Evolutionary conservation across 768 basidiomycete species (phyloP), one percentile per base, ranked within the genome.

Genomic region (Boletus tylopilopsis): DNA sequence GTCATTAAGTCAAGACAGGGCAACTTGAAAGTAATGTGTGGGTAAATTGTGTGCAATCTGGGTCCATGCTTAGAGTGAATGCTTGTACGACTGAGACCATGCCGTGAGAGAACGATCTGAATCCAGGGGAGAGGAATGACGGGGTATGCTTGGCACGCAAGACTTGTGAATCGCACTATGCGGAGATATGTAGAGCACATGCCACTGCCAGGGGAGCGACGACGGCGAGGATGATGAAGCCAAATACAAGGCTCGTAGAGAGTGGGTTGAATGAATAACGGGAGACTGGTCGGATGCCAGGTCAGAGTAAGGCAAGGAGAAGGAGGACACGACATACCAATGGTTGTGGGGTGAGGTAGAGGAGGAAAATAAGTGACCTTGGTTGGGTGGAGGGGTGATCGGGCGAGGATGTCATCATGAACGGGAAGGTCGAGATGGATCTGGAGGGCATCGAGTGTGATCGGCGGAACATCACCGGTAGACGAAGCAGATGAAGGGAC

Each of bases 351-450:
- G 27, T 50, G 39, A 15, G 55, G 56, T 5, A 50, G 34, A 6
- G 65, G 52, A 12, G 62, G 53, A 29, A 57, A 63, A 35, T 61
- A 61, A 29, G 59, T 66, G 40, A 59, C 51, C 33, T 66, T 63
- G 25, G 55, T 58, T 21, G 68, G 66, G 42, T 66, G 61, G 8
- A 57, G 47, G 0, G 47, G 30, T 1, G 68, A 68, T 19, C 37
- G 42, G 16, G 61, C 27, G 33, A 69, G 53, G 19, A 61, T 47
- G 25, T 63, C 54, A 21, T 54, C 47, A 22, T 68, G 66, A 11
- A 60, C 19, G 25, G 53, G 18, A 33, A 69, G 61, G 38, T 69
- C 68, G 2, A 69, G 56, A 16, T 51, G 49, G 30, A 67, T 58
- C 42, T 54, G 61, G 35, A 67, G 58, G 38, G 15, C n/a, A 42